A percentile compares a stretch with the other conserved stretches of the same genome.
phyloP scores from a whole-genome alignment of 805 yeast species.

The Yamadazyma sp. region DNA sequence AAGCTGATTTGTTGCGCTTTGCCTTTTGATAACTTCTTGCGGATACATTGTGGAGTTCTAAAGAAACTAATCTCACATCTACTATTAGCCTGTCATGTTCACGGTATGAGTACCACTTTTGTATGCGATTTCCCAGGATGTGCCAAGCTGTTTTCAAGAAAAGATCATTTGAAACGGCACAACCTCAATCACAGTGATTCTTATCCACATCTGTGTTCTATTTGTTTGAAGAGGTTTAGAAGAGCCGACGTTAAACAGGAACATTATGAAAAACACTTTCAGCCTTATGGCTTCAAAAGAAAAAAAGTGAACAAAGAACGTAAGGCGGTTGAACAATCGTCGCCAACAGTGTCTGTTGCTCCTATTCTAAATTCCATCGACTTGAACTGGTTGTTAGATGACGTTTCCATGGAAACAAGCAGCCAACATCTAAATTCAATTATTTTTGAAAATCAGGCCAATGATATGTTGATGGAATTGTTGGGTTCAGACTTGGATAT shows the following conservation, averaged over 20 bases:
- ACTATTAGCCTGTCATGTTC: neutral
- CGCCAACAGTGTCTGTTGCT: neutral
- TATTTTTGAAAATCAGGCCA: constrained; percentile 7
- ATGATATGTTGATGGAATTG: constrained; percentile 4
- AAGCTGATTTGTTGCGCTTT: neutral
- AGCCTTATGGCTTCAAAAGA: constrained; percentile 6
- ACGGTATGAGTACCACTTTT: constrained; percentile 1
- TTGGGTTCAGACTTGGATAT: constrained; percentile 4
- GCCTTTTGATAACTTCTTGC: neutral
- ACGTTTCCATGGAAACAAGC: neutral
- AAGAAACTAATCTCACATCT: too few species aligned
- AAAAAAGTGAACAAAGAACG: neutral
- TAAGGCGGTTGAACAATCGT: neutral
- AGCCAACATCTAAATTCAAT: constrained; percentile 1
- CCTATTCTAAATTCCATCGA: neutral
- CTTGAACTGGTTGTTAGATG: constrained; percentile 5
- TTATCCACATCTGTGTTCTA: constrained; percentile 8
- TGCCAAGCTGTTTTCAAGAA: constrained; percentile 25
- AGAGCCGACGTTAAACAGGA: constrained; percentile 9
- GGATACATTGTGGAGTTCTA: neutral
- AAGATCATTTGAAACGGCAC: constrained; percentile 24
- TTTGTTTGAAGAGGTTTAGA: constrained; percentile 9
- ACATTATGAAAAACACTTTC: constrained; percentile 10
- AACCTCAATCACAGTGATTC: constrained; percentile 7
- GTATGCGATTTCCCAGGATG: constrained; percentile 22